Base-by-base conservation (phyloP, 1,284 basidiomycete species). In the Tilletia horrida region DNA sequence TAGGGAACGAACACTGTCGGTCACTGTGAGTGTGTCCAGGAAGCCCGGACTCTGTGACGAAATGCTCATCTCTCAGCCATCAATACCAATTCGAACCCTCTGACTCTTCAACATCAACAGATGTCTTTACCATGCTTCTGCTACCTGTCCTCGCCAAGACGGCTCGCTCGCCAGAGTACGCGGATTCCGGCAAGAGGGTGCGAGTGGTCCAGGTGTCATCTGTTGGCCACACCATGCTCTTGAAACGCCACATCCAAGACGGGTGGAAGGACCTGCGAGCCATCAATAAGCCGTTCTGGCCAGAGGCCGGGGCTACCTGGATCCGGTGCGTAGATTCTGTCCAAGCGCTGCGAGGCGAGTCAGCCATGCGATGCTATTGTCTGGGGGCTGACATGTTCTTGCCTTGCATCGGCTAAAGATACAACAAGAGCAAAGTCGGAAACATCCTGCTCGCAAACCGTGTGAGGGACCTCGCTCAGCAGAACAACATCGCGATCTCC, bases 361-460 rank as follows among this genome's bases (percentile, higher is more conserved):
- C 23, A 25, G 13, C 50, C 50, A 6, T 52, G 23, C 50, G 3
- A 13, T 7, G 21, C 1, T 52, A 11, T 13, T 23, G 8, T 1
- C 7, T 2, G 13, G 1, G 18, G 1, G n/a, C 11, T 25, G 35
- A 40, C 18, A 25, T 27, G 11, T 52, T 3, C 18, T 1, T 3
- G 4, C 27, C 21, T 1, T 52, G 3, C 13, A 9, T 4, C 55
- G 16, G 18, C 27, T 59, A 16, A 59, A 59, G 55, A 16, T 75
- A 75, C 63, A 69, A 66, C 48, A 75, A 75, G 68, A 67, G 65
- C 63, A 75, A 75, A 66, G 31, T 66, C 27, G 75, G 73, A 29
- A 76, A 76, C 69, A 73, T 76, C 35, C 68, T 74, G n/a, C 68
- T 74, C 25, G 73, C 75, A 44, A 74, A 76, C 48, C 59, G 71